Evolutionary conservation across 257 asterid species (phyloP), one percentile per base, ranked within the genome.

Genomic region (Primulina eburnea): DNA sequence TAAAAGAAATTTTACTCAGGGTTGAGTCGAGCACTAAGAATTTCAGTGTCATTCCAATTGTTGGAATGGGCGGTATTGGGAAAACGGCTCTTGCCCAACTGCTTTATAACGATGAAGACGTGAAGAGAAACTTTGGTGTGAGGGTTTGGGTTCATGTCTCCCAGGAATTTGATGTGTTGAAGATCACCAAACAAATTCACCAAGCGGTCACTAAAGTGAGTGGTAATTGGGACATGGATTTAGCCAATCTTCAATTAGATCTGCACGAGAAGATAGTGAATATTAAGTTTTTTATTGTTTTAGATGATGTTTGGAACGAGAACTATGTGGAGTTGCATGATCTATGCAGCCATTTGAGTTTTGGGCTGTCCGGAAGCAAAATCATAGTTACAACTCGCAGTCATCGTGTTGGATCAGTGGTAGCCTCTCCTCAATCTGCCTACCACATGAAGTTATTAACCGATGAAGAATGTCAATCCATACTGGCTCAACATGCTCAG

Each of bases 241-340:
- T 69, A 18, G 14, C 35, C 1, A 69, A 2, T 18, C 66, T 69
- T 69, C 76, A 71, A 10, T 5, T 43, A 35, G 21, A 38, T 26
- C 30, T 76, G 20, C 59, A 57, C 43, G 76, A 71, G 8, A 70
- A 6, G 21, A 9, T 76, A 0, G n/a, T 28, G 2, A 69, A 62
- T 0, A 58, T 33, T 20, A 58, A 34, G 26, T 63, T 76, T 43
- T 58, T 76, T 5, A 6, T 76, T 34, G 76, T 76, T 24, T 5
- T 76, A 0, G 80, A 76, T 71, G 76, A 76, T 58, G n/a, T 76
- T 10, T 76, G 80, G 80, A 59, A 63, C 64, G 65, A 70, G 0
- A 28, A 43, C 20, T 40, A 34, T 34, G 30, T 0, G 0, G 26
- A 33, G 8, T 76, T 69, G 68, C 69, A 65, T 20, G 37, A 4